phyloP scores from a whole-genome alignment of 1,284 basidiomycete species.

The Naganishia liquefaciens region DNA sequence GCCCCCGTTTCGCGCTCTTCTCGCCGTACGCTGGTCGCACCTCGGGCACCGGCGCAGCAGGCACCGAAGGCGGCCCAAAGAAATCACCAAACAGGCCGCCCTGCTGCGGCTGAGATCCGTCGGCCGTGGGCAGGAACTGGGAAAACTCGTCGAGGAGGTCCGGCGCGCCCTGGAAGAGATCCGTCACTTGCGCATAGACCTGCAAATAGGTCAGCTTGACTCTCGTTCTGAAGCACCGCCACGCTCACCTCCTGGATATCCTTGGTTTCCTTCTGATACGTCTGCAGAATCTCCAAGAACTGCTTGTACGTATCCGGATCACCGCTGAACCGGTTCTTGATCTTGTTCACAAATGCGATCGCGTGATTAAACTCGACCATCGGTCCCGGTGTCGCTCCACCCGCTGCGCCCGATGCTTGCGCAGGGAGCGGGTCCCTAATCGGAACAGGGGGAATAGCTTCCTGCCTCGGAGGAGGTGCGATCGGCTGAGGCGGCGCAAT shows the following conservation, averaged over 20 bases:
- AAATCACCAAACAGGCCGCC: conserved; percentile 50
- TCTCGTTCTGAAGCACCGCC: not conserved
- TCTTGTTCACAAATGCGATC: conserved; percentile 97
- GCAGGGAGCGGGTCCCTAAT: not conserved
- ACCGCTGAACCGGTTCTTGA: conserved; percentile 89
- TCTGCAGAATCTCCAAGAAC: conserved; percentile 96
- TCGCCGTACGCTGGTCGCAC: conserved; percentile 30
- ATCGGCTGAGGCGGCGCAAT: not conserved
- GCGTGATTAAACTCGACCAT: conserved; percentile 91
- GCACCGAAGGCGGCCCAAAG: conserved; percentile 7
- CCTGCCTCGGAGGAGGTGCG: not conserved
- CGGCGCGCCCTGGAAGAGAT: conserved; percentile 86
- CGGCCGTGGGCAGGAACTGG: conserved; percentile 83
- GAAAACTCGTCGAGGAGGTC: conserved; percentile 95
- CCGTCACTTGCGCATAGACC: conserved; percentile 90
- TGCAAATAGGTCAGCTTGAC: conserved; percentile 52
- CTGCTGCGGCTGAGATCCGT: conserved; percentile 30
- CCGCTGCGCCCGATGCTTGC: conserved; percentile 25
- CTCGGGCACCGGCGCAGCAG: conserved; percentile 1
- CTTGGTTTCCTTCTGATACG: conserved; percentile 92
- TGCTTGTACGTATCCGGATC: conserved; percentile 96
- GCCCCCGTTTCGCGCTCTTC: conserved; percentile 31
- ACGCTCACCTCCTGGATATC: conserved; percentile 78
- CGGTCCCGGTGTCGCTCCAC: conserved; percentile 18
- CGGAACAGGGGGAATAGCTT: not conserved